Conservation (phyloP, 202 grass and related monocot genomes). For the Setaria italica region DNA sequence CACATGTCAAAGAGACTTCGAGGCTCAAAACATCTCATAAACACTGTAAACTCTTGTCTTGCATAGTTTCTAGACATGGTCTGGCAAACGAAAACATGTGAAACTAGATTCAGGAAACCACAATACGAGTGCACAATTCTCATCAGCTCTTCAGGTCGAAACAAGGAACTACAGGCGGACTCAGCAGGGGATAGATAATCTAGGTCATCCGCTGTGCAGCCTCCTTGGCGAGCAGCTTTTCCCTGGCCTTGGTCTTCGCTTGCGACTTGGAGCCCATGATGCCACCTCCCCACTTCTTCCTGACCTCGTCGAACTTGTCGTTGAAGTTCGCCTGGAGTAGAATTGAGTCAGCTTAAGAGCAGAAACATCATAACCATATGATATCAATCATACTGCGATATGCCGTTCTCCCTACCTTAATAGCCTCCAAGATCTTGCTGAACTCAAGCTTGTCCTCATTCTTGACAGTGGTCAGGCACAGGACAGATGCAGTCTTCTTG, state of each 20-base stretch:
- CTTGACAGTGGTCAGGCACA: constrained; percentile 86
- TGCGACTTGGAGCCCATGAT: constrained; percentile 86
- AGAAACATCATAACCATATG: background rate
- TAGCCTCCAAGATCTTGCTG: constrained; percentile 96
- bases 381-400: background rate
- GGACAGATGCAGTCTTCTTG: constrained; percentile 83
- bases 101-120: constrained; percentile 50
- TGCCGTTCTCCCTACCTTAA: constrained; percentile 56
- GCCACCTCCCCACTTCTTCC: constrained; percentile 86
- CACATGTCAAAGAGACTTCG: background rate
- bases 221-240: constrained; percentile 85
- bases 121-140: constrained; percentile 44
- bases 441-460: constrained; percentile 95
- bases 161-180: constrained; percentile 41
- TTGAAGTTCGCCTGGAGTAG: constrained; percentile 73
- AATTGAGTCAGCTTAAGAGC: background rate
- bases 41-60: constrained; percentile 41
- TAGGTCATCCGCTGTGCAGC: constrained; percentile 75
- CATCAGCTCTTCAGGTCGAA: constrained; percentile 21
- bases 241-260: constrained; percentile 78
- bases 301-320: constrained; percentile 73
- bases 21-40: constrained; percentile 5
- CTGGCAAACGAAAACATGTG: constrained; percentile 30
- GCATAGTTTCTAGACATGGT: constrained; percentile 46
- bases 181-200: constrained; percentile 4